Evolutionary conservation across 1,139 yeast genomes (phyloP), one percentile per base, ranked within the genome.

Genomic region (Sugiyamaella pinicola): DNA sequence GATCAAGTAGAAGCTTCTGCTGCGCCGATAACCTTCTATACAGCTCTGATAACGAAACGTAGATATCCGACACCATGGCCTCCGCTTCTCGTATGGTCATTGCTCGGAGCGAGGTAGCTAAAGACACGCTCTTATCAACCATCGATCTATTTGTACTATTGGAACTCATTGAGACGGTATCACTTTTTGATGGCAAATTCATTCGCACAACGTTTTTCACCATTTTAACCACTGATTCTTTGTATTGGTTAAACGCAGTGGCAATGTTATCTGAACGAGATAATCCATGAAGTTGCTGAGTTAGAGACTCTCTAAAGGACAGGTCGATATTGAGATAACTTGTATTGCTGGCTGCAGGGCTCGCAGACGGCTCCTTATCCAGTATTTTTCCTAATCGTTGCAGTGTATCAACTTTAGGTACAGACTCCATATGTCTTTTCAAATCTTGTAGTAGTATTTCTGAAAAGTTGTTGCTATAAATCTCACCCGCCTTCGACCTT

Each of bases 61-160:
- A 89, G 2, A 85, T 84, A 38, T 74, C 75, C 2, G 77, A 70
- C 45, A 89, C 68, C 90, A 90, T 85, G 2, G 69, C 71, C 62
- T 86, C 90, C 62, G 90, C 90, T 56, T 87, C 96, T 17, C 72
- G 70, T 0, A 91, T 84, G 0, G 89, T 76, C 75, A 89, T 77
- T 4, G 81, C 78, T 58, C 83, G 82, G 47, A 88, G 75, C 54
- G 78, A 70, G 1, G 78, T 68, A 1, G 91, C 84, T 37, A 87
- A 71, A 4, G 55, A 50, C n/a, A 52, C 48, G 29, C 70, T 63
- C 49, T 65, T 65, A 24, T 69, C 72, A n/a, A 64, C 60, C n/a
- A 62, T 54, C 1, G 66, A 55, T 13, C 60, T 41, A 1, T 60
- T 55, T 19, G 68, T 59, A 49, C 57, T 48, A 43, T 53, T 60